Evolutionary conservation across 164 flowering plant genomes (phyloP).

Genomic region (Piper longum): DNA sequence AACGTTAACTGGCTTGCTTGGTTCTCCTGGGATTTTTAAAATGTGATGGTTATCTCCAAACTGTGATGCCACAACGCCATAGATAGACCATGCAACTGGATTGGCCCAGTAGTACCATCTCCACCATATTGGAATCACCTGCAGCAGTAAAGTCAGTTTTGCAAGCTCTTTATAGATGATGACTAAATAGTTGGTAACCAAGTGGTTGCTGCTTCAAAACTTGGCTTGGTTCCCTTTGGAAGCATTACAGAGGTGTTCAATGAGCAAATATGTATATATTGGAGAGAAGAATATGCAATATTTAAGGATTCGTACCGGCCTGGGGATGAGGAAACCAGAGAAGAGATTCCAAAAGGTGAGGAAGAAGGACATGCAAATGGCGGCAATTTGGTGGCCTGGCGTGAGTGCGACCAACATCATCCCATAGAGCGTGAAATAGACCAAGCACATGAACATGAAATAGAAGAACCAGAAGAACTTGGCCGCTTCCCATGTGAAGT

Average conservation of each 20-base stretch:
- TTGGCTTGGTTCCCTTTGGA: too few species aligned
- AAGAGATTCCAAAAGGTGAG: constrained; percentile 47
- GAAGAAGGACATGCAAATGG: constrained; percentile 35
- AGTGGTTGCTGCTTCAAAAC: too few species aligned
- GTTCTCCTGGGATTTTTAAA: constrained; percentile 37
- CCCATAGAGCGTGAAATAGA: constrained; percentile 35
- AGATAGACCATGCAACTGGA: constrained; percentile 65
- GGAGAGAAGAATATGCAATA: too few species aligned
- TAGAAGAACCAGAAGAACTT: constrained; percentile 36
- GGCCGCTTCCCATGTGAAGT: constrained; percentile 27
- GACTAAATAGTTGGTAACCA: too few species aligned
- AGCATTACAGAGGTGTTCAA: too few species aligned
- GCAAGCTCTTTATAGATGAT: neutral
- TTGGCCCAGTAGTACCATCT: constrained; percentile 89
- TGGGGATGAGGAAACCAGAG: constrained; percentile 49
- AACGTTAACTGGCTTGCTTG: constrained; percentile 13
- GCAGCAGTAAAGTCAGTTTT: constrained; percentile 7
- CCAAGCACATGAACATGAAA: constrained; percentile 39
- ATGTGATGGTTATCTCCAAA: constrained; percentile 9
- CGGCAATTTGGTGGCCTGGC: constrained; percentile 38
- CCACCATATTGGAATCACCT: constrained; percentile 86
- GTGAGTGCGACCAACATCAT: constrained; percentile 50
- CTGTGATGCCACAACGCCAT: constrained; percentile 62
- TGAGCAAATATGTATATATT: too few species aligned
- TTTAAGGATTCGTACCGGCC: constrained; percentile 20